A percentile compares a stretch with the other conserved stretches of the same genome.
Conservation (phyloP, 2,329 filamentous ascomycete species). For the Beauveria bassiana region DNA sequence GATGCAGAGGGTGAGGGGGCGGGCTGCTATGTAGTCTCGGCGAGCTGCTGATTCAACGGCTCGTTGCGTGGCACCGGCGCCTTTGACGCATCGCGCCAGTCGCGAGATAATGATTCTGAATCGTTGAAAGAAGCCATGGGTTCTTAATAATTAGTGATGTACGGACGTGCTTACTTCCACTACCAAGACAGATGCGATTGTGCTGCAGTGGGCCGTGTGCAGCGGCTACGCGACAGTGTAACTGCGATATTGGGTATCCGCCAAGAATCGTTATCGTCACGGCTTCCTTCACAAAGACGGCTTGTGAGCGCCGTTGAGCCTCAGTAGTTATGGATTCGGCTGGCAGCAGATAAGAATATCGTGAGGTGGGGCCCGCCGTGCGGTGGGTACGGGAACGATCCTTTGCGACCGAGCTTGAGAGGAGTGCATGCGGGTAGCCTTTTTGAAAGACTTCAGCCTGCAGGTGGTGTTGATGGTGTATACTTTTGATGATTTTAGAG, state of each 20-base stretch:
- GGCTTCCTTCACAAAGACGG: no score
- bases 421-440: neutral
- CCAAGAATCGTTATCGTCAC: no score
- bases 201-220: neutral
- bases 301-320: constrained; percentile 1
- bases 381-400: constrained; percentile 6
- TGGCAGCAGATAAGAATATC: neutral
- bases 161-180: neutral
- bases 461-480: neutral
- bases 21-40: neutral
- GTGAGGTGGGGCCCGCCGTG: constrained; percentile 1
- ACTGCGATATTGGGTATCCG: no score
- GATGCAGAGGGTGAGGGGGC: neutral
- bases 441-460: neutral
- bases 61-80: neutral
- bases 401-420: neutral
- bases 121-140: neutral
- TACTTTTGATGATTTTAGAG: neutral
- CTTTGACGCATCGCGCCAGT: neutral
- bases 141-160: neutral
- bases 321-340: neutral
- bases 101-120: neutral
- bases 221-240: neutral
- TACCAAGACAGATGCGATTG: neutral
- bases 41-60: no score